Conservation (phyloP, 306 rosid species). For the Leucaena leucocephala region DNA sequence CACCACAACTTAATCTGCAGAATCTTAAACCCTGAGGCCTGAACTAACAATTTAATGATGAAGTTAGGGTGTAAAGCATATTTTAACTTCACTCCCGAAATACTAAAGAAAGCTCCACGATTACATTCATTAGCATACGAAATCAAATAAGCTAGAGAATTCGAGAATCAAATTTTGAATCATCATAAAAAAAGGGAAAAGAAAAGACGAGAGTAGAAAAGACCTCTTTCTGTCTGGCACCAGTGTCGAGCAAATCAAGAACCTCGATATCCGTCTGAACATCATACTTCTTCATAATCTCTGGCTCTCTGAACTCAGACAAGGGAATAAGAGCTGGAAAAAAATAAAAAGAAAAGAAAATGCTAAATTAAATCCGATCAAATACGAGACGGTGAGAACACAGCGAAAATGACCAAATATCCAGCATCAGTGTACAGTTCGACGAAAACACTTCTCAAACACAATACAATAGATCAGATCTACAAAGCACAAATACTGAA, state of each 20-base stretch:
- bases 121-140: background rate
- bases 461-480: background rate
- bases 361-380: slow-evolving; percentile 20
- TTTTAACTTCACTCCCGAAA: background rate
- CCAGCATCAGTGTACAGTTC: background rate
- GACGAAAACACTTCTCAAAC: background rate
- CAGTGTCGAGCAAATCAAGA: slow-evolving; percentile 75
- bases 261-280: slow-evolving; percentile 66
- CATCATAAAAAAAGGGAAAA: background rate
- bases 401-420: background rate
- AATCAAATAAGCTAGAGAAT: background rate
- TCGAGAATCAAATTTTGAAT: background rate
- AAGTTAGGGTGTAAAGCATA: background rate
- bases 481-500: background rate
- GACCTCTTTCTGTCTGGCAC: slow-evolving; percentile 76
- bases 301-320: slow-evolving; percentile 60
- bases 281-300: slow-evolving; percentile 53
- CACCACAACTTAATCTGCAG: background rate
- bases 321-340: slow-evolving; percentile 76
- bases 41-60: background rate
- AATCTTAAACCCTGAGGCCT: background rate
- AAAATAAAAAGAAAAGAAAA: background rate
- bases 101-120: background rate
- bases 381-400: background rate
- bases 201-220: background rate